phyloP scores from a whole-genome alignment of 1,284 basidiomycete genomes.

The Cryptococcus hybrid region DNA sequence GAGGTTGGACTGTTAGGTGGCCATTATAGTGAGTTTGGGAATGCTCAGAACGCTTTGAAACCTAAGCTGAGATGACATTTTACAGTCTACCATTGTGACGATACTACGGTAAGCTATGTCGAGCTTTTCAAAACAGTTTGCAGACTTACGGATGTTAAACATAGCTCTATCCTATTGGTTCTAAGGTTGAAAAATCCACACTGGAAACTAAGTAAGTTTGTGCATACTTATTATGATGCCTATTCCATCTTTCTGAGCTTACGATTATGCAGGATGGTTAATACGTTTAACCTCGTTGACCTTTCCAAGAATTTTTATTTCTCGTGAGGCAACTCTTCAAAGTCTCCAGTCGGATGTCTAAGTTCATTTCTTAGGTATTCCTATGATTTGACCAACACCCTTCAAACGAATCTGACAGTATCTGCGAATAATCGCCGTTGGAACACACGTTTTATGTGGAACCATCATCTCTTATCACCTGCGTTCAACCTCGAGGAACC shows the following conservation, averaged over 20 bases:
- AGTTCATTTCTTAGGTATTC: conserved; percentile 65
- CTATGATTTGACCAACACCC: conserved; percentile 92
- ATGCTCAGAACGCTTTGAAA: no score
- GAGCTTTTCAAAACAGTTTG: not conserved
- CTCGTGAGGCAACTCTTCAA: conserved; percentile 58
- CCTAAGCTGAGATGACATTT: not conserved
- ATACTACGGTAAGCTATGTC: conserved; percentile 63
- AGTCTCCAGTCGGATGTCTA: not conserved
- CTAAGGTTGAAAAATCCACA: conserved; percentile 63
- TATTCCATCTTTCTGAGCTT: conserved; percentile 90
- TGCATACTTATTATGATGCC: conserved; percentile 10
- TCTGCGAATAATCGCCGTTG: conserved; percentile 53
- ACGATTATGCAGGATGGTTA: conserved; percentile 59
- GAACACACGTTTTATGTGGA: conserved; percentile 95
- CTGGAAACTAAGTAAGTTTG: conserved; percentile 67
- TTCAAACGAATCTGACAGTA: conserved; percentile 88
- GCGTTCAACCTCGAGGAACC: conserved; percentile 53
- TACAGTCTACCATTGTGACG: conserved; percentile 88
- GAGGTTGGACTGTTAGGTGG: conserved; percentile 93
- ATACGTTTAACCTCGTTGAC: conserved; percentile 96
- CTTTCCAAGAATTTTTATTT: conserved; percentile 99
- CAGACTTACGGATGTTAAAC: not conserved
- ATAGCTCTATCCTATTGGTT: conserved; percentile 44
- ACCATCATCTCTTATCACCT: conserved; percentile 80
- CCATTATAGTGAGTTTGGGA: conserved; percentile 62